These are phyloP conservation scores for Xylariaceae sp. DNA, from an alignment of 2,329 filamentous ascomycete species.

Conservation along the genomic window DNA sequence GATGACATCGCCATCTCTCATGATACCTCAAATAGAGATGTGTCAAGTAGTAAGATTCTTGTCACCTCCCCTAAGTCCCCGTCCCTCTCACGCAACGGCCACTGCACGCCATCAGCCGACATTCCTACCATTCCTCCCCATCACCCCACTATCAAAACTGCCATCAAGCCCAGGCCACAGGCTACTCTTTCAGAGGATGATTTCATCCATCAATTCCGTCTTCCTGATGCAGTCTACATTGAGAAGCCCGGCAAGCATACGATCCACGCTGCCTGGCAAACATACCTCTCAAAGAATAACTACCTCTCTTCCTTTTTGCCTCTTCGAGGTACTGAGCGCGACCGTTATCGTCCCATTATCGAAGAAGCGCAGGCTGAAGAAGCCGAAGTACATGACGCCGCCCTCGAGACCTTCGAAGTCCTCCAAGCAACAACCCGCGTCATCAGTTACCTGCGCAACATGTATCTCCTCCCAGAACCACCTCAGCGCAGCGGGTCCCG, in stretches of 20 bases:
- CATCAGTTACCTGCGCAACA: no score
- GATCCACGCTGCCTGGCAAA: background rate
- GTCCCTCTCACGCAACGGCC: no score
- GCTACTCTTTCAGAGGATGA: background rate
- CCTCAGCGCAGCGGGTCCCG: no score
- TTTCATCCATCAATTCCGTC: background rate
- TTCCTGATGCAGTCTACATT: background rate
- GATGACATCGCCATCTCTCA: no score
- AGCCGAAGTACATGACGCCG: background rate
- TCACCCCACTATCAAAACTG: no score
- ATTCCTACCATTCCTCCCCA: no score
- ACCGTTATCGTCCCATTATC: slow-evolving; percentile 21
- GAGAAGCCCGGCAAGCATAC: background rate
- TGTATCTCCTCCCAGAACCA: no score
- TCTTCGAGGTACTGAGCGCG: slow-evolving; percentile 16
- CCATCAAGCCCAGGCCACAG: background rate
- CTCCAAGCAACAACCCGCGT: background rate
- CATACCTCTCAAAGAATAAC: background rate
- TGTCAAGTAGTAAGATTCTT: no score
- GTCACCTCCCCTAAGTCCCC: no score
- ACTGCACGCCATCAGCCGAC: no score
- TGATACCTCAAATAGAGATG: no score
- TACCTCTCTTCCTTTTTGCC: slow-evolving; percentile 1
- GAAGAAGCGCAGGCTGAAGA: background rate
- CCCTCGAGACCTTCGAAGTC: background rate